Evolutionary conservation across 169 alveolate genomes (phyloP).

Genomic region (Fabrea salina): DNA sequence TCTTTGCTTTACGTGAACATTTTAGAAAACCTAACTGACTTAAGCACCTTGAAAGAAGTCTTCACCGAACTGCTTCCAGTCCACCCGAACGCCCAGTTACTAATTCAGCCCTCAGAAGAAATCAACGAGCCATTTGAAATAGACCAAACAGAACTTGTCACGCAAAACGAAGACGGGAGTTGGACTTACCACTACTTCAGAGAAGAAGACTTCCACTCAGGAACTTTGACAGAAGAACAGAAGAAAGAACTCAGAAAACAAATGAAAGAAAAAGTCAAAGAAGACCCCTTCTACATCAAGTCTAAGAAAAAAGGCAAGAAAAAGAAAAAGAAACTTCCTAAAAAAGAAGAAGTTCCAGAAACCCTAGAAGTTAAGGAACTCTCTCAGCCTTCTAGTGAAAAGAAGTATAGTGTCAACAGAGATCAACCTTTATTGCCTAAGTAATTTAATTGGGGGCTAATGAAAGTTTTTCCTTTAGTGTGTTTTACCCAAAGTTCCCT

Average conservation of each 20-base stretch:
- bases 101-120: constrained; percentile 18
- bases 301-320: constrained; percentile 14
- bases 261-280: background rate
- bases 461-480: background rate
- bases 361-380: background rate
- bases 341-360: background rate
- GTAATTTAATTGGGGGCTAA: background rate
- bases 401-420: constrained; percentile 26
- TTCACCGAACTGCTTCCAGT: background rate
- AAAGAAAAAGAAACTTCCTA: background rate
- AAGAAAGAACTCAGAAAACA: background rate
- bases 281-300: background rate
- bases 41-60: background rate
- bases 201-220: constrained; percentile 8
- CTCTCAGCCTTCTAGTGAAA: background rate
- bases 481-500: no score
- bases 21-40: background rate
- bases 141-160: constrained; percentile 8
- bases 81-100: constrained; percentile 6
- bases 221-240: background rate
- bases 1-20: background rate
- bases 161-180: background rate
- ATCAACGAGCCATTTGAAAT: background rate
- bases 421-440: constrained; percentile 2
- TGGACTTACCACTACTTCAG: constrained; percentile 8